Conservation (phyloP, 257 asterid species). For the Jasminum sambac region DNA sequence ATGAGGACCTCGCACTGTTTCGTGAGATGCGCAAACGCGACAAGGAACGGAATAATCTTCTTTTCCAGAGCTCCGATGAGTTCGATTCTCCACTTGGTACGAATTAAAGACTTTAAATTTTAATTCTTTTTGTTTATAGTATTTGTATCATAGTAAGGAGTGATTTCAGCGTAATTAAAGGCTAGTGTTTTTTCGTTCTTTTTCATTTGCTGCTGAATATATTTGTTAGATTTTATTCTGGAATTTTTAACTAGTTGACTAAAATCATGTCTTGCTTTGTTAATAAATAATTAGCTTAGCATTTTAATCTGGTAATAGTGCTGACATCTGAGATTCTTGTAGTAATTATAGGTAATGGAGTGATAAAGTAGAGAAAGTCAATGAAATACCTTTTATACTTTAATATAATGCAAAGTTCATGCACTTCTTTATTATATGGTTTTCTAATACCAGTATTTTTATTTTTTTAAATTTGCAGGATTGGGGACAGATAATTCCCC, state of each 20-base stretch:
- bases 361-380: background rate
- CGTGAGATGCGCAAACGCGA: conserved; percentile 90
- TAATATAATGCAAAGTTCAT: background rate
- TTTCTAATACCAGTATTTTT: background rate
- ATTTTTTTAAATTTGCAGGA: conserved; percentile 50
- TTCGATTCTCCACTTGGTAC: conserved; percentile 80
- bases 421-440: background rate
- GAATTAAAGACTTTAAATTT: conserved; percentile 1
- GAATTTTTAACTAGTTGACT: conserved; percentile 22
- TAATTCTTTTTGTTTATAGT: conserved; percentile 7
- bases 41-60: conserved; percentile 68
- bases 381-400: background rate
- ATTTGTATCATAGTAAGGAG: background rate
- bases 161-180: conserved; percentile 15
- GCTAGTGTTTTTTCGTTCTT: conserved; percentile 24
- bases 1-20: conserved; percentile 86
- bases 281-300: conserved; percentile 11
- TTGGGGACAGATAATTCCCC: conserved; percentile 59
- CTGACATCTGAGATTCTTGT: background rate
- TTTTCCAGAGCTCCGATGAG: conserved; percentile 71
- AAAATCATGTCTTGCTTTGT: conserved; percentile 22
- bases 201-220: conserved; percentile 30
- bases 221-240: conserved; percentile 32
- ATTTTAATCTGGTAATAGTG: background rate
- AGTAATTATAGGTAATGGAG: background rate